Evolutionary conservation across 371 early-diverging fungal species (phyloP), one percentile per base, ranked within the genome.

Genomic region (Lichtheimia ornata): DNA sequence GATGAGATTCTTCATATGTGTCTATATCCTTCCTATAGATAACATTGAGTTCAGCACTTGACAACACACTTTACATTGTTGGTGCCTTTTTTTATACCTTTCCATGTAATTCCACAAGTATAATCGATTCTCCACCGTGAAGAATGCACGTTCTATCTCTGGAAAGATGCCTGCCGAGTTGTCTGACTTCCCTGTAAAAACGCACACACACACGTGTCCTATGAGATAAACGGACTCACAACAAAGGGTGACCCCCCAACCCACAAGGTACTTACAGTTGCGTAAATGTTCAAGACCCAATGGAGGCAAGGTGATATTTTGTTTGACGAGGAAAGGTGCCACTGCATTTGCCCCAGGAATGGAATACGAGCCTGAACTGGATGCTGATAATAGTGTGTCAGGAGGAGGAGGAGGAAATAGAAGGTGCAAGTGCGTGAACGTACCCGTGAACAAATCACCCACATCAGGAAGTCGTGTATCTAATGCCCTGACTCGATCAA

Each of bases 131-230:
- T 93, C 94, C 49, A 96, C 86, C 4, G 91, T 90, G 53, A 95
- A 89, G 88, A 95, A 97, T 7, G 91, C 96, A 35, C 93, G 86
- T 45, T 88, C 78, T 56, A 97, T 89, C 60, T 92, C 91, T n/a
- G 94, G 90, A 3, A 67, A 69, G 25, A 80, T 51, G 13, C 80
- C 80, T 45, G 63, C 63, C 3, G 73, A 65, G 52, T 65, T 68
- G 4, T 59, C 65, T 14, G 64, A 41, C 50, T 70, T 59, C 56
- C 66, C 75, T 78, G 53, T 14, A 53, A 44, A 20, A n/a, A n/a
- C n/a, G n/a, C 11, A 61, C 14, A 44, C 2, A 9, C 14, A 40
- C 22, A 17, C 25, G n/a, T 5, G 25, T 50, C n/a, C 11, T 50
- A 3, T 15, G 13, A 27, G 9, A 2, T 17, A 13, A 0, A 22